Percentiles rank a stretch among this genome's conserved stretches.
Evolutionary conservation across 2,329 filamentous ascomycete species (phyloP).

Genomic region (Setomelanomma holmii): DNA sequence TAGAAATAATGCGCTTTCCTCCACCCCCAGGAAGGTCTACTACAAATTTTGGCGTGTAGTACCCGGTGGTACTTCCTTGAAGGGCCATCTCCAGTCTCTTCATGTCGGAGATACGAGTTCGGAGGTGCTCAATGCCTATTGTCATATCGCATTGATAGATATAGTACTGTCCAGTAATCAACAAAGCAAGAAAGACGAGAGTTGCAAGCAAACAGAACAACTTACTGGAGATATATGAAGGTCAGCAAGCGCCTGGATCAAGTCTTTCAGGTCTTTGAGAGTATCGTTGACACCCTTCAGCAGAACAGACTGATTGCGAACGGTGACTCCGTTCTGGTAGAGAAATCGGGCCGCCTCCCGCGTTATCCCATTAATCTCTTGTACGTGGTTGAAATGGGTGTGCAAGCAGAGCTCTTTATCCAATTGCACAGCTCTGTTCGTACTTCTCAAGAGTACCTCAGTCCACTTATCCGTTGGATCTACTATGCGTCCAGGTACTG

Average conservation of each 20-base stretch:
- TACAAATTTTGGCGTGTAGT: background rate
- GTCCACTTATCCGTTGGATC: conserved; percentile 62
- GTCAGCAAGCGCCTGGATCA: conserved; percentile 62
- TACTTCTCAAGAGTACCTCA: conserved; percentile 56
- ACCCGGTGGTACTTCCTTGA: background rate
- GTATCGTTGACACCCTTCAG: conserved; percentile 65
- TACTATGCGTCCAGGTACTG: conserved; percentile 62
- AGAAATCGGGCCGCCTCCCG: conserved; percentile 58
- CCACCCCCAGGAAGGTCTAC: conserved; percentile 52
- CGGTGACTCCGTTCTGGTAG: conserved; percentile 57
- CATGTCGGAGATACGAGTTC: conserved; percentile 65
- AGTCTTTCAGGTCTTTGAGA: conserved; percentile 57
- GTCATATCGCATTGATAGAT: conserved; percentile 71
- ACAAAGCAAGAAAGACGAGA: no score
- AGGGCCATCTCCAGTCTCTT: conserved; percentile 49
- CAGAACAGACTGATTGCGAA: conserved; percentile 66
- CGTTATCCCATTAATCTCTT: conserved; percentile 66
- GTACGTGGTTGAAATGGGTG: conserved; percentile 68
- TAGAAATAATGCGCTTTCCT: conserved; percentile 64
- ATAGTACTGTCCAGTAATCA: no score
- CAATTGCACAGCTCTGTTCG: conserved; percentile 56
- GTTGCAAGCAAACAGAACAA: conserved; percentile 2
- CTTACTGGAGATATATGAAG: conserved; percentile 63
- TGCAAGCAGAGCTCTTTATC: conserved; percentile 67
- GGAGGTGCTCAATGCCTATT: conserved; percentile 63